These are phyloP conservation scores for Colletotrichum godetiae DNA, from an alignment of 2,329 filamentous ascomycete species.

Conservation along the genomic window DNA sequence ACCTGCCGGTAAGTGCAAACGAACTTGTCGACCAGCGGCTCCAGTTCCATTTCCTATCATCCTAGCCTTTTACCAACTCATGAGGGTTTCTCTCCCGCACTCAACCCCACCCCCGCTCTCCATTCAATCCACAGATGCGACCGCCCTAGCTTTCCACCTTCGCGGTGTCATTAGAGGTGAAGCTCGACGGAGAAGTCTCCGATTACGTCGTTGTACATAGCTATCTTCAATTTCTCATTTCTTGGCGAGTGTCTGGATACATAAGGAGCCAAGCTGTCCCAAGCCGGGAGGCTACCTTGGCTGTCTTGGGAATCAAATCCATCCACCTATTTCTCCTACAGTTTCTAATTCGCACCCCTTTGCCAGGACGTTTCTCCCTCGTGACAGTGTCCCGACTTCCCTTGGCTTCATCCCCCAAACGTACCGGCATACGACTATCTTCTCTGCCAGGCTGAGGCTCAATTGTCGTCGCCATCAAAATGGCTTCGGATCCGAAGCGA, in stretches of 20 bases:
- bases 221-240: background rate
- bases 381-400: background rate
- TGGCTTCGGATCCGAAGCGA: constrained; percentile 14
- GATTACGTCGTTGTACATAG: background rate
- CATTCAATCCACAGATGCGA: constrained; percentile 1
- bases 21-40: background rate
- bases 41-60: background rate
- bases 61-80: background rate
- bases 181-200: background rate
- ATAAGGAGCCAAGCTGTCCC: constrained; percentile 11
- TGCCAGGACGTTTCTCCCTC: background rate
- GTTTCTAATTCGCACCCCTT: background rate
- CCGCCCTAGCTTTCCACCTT: background rate
- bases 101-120: constrained; percentile 1
- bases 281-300: constrained; percentile 18
- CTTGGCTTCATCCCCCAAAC: background rate
- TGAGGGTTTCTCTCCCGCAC: background rate
- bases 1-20: background rate
- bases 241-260: background rate
- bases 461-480: background rate
- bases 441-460: background rate
- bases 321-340: background rate
- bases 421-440: background rate
- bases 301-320: background rate
- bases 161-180: background rate